Base-by-base conservation (phyloP, 2,329 filamentous ascomycete genomes). In the Annulohypoxylon truncatum region DNA sequence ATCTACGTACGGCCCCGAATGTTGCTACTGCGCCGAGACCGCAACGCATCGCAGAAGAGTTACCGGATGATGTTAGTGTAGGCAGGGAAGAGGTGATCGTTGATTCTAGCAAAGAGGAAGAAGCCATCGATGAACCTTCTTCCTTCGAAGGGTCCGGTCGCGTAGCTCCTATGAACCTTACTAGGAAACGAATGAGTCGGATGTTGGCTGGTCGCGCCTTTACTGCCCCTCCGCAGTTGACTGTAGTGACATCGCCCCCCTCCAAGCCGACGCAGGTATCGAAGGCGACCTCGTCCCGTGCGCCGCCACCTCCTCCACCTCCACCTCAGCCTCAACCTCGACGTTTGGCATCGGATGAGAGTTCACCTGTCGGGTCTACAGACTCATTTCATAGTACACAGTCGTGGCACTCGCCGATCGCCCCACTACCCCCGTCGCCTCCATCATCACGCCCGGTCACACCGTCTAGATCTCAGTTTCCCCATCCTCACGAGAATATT, bases 371-470 rank as follows among this genome's bases (percentile, higher is more conserved):
- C 28, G 80, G 75, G 33, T 82, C 82, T 12, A 76, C 82, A 13
- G 85, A 86, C 55, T 87, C 86, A 0, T 87, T 88, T 66, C 84
- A 86, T 71, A 86, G 82, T 60, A 79, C 82, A 4, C 79, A 85
- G 64, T 85, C 85, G 7, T 86, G 84, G 84, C 80, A 83, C 66
- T 83, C 84, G 20, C 78, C 81, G 8, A 74, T 79, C 35, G 78
- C 78, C 4, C 77, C 82, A 24, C 75, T 82, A 2, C 81, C 82
- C 20, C 81, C 80, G 4, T 85, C 84, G 2, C 81, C 83, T 15
- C 79, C 81, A 1, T 73, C 78, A 13, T 82, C 82, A 3, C 79
- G 79, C 26, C 77, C 77, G 13, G 75, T 75, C 9, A 79, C 79
- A 2, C 79, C 81, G 9, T 67, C 56, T 33, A 29, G 40, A 12